A percentile compares a stretch with the other conserved stretches of the same genome.
These are phyloP conservation scores for Fraxinus platypoda DNA, from an alignment of 305 asterid genomes.

Conservation along the genomic window DNA sequence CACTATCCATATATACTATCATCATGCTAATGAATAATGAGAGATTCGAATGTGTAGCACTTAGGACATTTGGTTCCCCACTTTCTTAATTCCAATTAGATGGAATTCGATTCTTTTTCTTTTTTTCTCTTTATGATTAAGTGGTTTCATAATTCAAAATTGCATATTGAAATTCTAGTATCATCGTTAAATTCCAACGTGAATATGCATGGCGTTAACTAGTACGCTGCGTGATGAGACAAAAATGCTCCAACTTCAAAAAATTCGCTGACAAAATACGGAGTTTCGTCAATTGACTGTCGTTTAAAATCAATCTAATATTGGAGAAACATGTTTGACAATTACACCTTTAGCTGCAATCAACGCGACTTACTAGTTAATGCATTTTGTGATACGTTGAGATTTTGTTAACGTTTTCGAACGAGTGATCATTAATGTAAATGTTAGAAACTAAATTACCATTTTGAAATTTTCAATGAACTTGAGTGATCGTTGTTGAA, in stretches of 20 bases:
- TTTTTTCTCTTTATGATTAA: background rate
- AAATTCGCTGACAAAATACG: too few species aligned
- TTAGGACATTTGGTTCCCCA: conserved; percentile 22
- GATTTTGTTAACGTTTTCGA: background rate
- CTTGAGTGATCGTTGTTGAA: background rate
- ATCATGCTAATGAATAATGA: background rate
- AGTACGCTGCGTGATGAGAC: background rate
- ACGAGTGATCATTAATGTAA: background rate
- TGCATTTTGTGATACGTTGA: background rate
- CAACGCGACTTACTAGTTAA: background rate
- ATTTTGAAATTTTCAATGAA: background rate
- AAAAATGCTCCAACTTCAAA: background rate
- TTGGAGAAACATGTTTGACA: background rate
- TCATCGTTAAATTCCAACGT: background rate
- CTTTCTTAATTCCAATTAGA: conserved; percentile 30
- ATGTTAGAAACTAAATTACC: background rate
- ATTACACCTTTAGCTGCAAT: background rate
- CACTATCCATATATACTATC: background rate
- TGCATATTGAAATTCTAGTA: background rate
- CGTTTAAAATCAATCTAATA: background rate
- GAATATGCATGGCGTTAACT: too few species aligned
- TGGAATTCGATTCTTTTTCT: conserved; percentile 43
- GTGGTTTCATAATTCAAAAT: background rate
- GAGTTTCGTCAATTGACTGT: background rate
- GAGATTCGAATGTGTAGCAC: conserved; percentile 11